A percentile compares a stretch with the other conserved stretches of the same genome.
Evolutionary conservation across 305 asterid genomes (phyloP).

Genomic region (Solanum hybrid): DNA sequence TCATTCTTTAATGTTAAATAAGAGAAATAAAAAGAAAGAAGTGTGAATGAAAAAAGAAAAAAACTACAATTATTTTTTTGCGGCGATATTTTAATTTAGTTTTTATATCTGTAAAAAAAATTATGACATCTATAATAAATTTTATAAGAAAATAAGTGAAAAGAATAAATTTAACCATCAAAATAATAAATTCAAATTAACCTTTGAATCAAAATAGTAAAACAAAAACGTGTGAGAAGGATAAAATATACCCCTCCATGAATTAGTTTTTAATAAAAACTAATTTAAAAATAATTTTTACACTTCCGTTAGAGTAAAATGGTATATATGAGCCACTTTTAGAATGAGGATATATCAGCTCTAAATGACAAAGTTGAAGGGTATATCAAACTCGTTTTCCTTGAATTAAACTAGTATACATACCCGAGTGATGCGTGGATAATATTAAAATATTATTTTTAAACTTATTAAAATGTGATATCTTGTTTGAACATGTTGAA

Average conservation of each 20-base stretch:
- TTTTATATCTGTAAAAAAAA: too few species aligned
- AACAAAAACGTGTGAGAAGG: neutral
- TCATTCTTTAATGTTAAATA: too few species aligned
- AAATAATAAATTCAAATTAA: too few species aligned
- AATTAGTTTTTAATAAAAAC: too few species aligned
- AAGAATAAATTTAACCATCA: neutral
- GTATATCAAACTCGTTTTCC: too few species aligned
- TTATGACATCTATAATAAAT: too few species aligned
- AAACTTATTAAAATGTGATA: neutral
- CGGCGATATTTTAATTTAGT: neutral
- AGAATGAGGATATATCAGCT: too few species aligned
- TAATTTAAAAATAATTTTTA: too few species aligned
- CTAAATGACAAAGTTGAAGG: neutral
- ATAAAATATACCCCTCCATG: neutral
- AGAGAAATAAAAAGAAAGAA: neutral
- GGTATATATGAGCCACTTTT: neutral
- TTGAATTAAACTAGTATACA: neutral
- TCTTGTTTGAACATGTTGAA: too few species aligned
- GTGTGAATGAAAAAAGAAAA: neutral
- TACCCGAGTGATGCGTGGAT: fast-evolving
- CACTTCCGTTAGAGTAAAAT: too few species aligned
- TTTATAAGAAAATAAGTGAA: too few species aligned
- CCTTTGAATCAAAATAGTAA: neutral
- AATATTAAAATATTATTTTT: too few species aligned
- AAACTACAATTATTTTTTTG: neutral